Evolutionary conservation across 805 yeast species (phyloP), one percentile per base, ranked within the genome.

Genomic region (Cyberlindnera japonica): DNA sequence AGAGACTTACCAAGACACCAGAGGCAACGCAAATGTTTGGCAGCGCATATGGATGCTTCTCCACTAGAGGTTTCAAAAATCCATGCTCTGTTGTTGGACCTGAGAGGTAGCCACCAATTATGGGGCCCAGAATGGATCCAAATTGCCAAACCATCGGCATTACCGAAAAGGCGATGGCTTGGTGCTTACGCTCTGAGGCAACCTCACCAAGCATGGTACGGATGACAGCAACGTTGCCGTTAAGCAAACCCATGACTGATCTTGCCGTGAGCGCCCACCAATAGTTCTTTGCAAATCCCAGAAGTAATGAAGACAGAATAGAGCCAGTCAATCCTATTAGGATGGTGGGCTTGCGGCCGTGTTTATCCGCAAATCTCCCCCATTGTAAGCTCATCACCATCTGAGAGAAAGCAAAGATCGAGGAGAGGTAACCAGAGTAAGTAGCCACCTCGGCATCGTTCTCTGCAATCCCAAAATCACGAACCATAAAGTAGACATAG

Each of bases 161-260:
- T 3, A 77, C 72, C 30, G 79, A 69, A 50, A 80, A 78, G 1
- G 84, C 84, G 8, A 77, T 40, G 9, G 83, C 81, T 55, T 79
- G 83, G 53, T 79, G 84, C 25, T 66, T 63, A 38, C 76, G 64
- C 41, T 79, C 74, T 2, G 61, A 61, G 4, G 82, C 81, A 13
- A 77, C 58, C 53, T 80, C 87, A 3, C 84, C 86, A 33, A 80
- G 65, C 35, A 70, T 60, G 0, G 86, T 80, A 55, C 86, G 62
- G 23, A 80, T 53, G n/a, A 80, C 83, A 1, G 81, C 79, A 8
- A 78, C 74, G 53, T 80, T 80, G 6, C 85, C 87, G 53, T 79
- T 80, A 30, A 79, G 58, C 3, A 72, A 59, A 0, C 87, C 87
- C 62, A 75, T 71, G 31, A 71, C 46, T 16, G 72, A 63, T 51